Evolutionary conservation across 1,139 yeast genomes (phyloP).

Genomic region (Taphrina sp.): DNA sequence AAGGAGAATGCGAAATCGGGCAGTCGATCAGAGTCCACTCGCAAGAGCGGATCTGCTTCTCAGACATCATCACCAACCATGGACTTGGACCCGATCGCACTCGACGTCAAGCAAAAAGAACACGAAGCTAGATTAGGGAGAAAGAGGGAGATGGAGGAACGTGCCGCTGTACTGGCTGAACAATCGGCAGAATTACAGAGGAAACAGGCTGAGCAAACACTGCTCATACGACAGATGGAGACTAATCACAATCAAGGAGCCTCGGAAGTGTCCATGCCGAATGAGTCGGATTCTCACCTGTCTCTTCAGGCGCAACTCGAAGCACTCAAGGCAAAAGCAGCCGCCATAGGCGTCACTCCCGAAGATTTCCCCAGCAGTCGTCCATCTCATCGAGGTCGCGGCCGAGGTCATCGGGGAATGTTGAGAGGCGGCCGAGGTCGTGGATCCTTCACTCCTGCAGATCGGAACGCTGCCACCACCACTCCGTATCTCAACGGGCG

Average conservation of each 20-base stretch:
- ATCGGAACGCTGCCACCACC: no score
- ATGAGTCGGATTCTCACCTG: slow-evolving; percentile 40
- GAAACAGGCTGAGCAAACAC: slow-evolving; percentile 45
- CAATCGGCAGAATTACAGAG: slow-evolving; percentile 44
- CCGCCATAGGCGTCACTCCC: slow-evolving; percentile 41
- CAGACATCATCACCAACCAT: no score
- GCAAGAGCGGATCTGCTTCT: no score
- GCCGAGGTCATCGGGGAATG: slow-evolving; percentile 36
- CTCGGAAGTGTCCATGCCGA: slow-evolving; percentile 36
- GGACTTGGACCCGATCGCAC: slow-evolving; percentile 46
- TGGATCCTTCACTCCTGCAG: slow-evolving; percentile 34
- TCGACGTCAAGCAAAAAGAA: slow-evolving; percentile 46
- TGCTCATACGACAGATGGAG: slow-evolving; percentile 41
- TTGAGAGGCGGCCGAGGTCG: slow-evolving; percentile 38
- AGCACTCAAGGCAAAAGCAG: slow-evolving; percentile 46
- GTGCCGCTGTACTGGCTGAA: slow-evolving; percentile 44
- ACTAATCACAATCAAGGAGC: neutral
- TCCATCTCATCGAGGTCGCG: neutral
- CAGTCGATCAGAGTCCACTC: slow-evolving; percentile 3
- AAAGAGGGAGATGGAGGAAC: slow-evolving; percentile 44
- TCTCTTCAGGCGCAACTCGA: slow-evolving; percentile 45
- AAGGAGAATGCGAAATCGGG: slow-evolving; percentile 18
- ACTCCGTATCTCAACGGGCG: slow-evolving; percentile 37
- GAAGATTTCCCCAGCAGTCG: slow-evolving; percentile 38
- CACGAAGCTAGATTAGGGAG: slow-evolving; percentile 48